Conservation (phyloP, 2,329 filamentous ascomycete genomes). For the Aspergillus uvarum region DNA sequence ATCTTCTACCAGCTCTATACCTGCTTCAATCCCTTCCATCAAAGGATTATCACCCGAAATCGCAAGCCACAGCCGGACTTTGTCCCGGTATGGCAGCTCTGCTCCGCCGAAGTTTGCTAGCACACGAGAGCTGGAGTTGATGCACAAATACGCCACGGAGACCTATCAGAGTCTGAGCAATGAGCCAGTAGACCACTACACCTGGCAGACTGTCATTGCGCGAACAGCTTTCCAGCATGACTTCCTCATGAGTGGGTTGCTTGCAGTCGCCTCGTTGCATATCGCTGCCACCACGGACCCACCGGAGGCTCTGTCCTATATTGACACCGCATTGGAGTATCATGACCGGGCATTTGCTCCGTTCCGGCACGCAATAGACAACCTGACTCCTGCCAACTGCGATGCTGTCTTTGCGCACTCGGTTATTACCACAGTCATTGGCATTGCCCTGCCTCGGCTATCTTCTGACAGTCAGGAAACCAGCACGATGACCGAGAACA, state of each 20-base stretch:
- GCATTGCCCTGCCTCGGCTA: slow-evolving; percentile 37
- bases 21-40: neutral
- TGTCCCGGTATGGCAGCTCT: neutral
- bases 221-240: slow-evolving; percentile 41
- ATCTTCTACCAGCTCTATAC: slow-evolving; percentile 9
- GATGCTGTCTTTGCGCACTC: slow-evolving; percentile 41
- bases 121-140: slow-evolving; percentile 49
- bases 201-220: slow-evolving; percentile 45
- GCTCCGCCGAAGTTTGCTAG: slow-evolving; percentile 18
- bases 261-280: slow-evolving; percentile 43
- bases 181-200: slow-evolving; percentile 30
- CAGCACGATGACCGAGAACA: slow-evolving; percentile 37
- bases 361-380: slow-evolving; percentile 36
- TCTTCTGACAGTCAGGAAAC: slow-evolving; percentile 30
- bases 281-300: slow-evolving; percentile 35
- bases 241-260: slow-evolving; percentile 44
- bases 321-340: slow-evolving; percentile 39
- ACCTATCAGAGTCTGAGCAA: slow-evolving; percentile 47
- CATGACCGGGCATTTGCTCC: slow-evolving; percentile 37
- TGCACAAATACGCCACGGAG: slow-evolving; percentile 53
- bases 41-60: neutral
- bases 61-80: neutral
- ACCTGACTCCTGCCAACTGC: slow-evolving; percentile 37
- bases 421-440: slow-evolving; percentile 37
- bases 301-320: slow-evolving; percentile 34